phyloP scores from a whole-genome alignment of 352 stramenopile genomes.

The Phytopythium ostracodes region DNA sequence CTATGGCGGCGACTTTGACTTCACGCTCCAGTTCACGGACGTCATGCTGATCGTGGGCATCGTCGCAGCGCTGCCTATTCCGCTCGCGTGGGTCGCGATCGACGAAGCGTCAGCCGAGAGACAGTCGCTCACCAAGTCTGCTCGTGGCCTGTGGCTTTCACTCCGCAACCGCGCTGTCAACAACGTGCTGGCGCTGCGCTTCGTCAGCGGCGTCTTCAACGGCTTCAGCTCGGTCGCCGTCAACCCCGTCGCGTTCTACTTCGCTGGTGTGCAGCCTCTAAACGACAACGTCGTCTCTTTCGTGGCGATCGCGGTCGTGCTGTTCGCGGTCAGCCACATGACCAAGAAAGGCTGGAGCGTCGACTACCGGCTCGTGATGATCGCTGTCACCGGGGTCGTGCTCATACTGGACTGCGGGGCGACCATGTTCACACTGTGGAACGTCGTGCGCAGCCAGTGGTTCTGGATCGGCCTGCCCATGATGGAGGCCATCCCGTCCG shows the following conservation, averaged over 20 bases:
- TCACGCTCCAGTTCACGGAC: conserved; percentile 43
- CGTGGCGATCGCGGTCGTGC: conserved; percentile 24
- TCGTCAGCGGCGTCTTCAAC: conserved; percentile 30
- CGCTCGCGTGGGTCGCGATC: conserved; percentile 24
- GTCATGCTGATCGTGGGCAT: conserved; percentile 40
- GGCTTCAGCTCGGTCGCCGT: conserved; percentile 26
- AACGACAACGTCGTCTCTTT: conserved; percentile 47
- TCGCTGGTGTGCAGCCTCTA: conserved; percentile 32
- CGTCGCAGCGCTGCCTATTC: conserved; percentile 22
- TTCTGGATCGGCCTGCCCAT: conserved; percentile 62
- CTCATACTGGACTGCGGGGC: conserved; percentile 35
- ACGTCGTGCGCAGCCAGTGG: conserved; percentile 58
- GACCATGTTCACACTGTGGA: conserved; percentile 55
- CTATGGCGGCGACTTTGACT: conserved; percentile 66
- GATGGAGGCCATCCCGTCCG: conserved; percentile 47
- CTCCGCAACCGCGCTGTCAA: conserved; percentile 33
- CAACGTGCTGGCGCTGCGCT: conserved; percentile 37
- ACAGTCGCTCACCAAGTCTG: conserved; percentile 18
- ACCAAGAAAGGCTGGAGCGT: conserved; percentile 38
- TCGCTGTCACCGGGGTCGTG: conserved; percentile 23
- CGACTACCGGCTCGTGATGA: conserved; percentile 36
- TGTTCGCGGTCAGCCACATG: conserved; percentile 23
- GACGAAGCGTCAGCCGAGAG: conserved; percentile 13
- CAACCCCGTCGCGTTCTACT: conserved; percentile 32
- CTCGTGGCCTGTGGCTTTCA: conserved; percentile 28